Base-by-base conservation (phyloP, 331 rosid species). In the Spiraea crenata region DNA sequence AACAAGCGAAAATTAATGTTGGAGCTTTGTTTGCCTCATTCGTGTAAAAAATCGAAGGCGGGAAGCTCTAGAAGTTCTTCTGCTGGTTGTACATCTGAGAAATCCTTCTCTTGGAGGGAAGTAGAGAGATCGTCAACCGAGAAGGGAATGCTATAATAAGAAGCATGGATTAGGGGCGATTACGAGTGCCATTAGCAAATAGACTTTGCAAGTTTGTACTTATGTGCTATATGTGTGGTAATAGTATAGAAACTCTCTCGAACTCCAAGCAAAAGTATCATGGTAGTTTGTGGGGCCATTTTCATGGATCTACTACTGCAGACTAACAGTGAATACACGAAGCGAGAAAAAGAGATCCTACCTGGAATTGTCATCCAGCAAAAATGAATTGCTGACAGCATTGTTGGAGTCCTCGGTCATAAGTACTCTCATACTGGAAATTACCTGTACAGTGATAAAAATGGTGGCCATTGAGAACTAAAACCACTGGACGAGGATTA, bases 321-420 rank as follows among this genome's bases (percentile, higher is more conserved):
- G 54, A 49, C 17, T 3, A 62, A 62, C 35, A 58, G 17, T 49
- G 9, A 7, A 42, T 31, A 39, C 48, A 55, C 5, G 16, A 65
- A 11, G 5, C 46, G 58, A 46, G 39, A 51, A 55, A 49, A 70
- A 47, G 45, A 71, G 67, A 79, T 9, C 71, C 82, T 65, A 95
- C 99, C 99, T 90, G 76, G 99, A 95, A 82, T 82, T 89, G 81
- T 95, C 99, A 76, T 95, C 99, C 86, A 95, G 83, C 84, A 95
- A 85, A 92, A 91, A 95, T 78, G 99, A 91, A 85, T 89, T 95
- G 81, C 96, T 91, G 48, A 69, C 96, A 66, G 99, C 92, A 82
- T 86, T 85, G 77, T 91, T 95, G 50, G 98, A 91, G 85, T 95
- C 99, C 90, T 95, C 99, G 0, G 98, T 82, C 99, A 95, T 95